Percentiles rank a stretch among this genome's conserved stretches.
Evolutionary conservation across 495 filamentous ascomycete species (phyloP).

Genomic region (Stereocaulon alpinum): DNA sequence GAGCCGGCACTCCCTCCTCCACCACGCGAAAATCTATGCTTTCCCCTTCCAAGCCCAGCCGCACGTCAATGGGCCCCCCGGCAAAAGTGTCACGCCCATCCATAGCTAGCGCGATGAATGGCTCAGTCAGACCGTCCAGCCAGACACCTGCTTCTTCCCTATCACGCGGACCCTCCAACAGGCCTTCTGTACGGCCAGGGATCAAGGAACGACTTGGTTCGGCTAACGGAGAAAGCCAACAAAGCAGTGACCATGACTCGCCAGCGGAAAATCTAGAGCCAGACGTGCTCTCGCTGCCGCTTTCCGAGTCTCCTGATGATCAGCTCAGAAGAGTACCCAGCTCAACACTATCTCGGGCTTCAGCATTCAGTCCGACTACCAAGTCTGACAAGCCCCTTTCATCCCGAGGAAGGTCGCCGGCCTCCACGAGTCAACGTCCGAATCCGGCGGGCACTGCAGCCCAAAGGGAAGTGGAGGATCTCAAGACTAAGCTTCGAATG

Average conservation of each 20-base stretch:
- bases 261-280: slow-evolving; percentile 12
- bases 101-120: slow-evolving; percentile 28
- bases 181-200: slow-evolving; percentile 31
- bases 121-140: slow-evolving; percentile 29
- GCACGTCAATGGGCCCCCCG: slow-evolving; percentile 62
- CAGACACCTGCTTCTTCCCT: slow-evolving; percentile 22
- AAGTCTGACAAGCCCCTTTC: slow-evolving; percentile 15
- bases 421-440: slow-evolving; percentile 6
- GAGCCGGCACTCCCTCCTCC: slow-evolving; percentile 49
- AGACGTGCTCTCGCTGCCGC: slow-evolving; percentile 10
- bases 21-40: slow-evolving; percentile 34
- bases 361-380: slow-evolving; percentile 5
- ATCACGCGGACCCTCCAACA: slow-evolving; percentile 28
- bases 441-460: slow-evolving; percentile 28
- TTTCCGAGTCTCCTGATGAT: slow-evolving; percentile 5
- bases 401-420: slow-evolving; percentile 19
- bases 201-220: slow-evolving; percentile 15
- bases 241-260: slow-evolving; percentile 25
- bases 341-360: slow-evolving; percentile 13
- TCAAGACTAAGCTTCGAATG: slow-evolving; percentile 66
- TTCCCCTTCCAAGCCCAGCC: slow-evolving; percentile 45
- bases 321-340: background rate
- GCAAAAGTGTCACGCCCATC: slow-evolving; percentile 34
- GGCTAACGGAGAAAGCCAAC: slow-evolving; percentile 20
- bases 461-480: slow-evolving; percentile 61